Base-by-base conservation (phyloP, 2,329 filamentous ascomycete species). In the Chaetomiaceae sp. region DNA sequence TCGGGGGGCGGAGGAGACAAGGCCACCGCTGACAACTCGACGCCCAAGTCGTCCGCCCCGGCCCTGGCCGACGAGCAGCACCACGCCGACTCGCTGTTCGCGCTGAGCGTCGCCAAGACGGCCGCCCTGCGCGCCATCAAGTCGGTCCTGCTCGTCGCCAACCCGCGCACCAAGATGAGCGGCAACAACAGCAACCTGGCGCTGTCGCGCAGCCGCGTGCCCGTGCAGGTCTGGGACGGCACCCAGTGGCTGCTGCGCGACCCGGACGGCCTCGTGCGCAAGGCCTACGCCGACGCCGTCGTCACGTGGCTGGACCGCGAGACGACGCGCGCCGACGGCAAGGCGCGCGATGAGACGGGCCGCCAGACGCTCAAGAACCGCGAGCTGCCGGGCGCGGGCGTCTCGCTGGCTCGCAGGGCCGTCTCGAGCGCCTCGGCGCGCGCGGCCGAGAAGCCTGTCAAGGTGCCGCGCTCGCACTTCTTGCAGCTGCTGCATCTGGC, bases 181-280 rank as follows among this genome's bases (percentile, higher is more conserved):
- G 76, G 75, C 54, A 81, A 74, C 61, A 73, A 69, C 55, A 76
- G 75, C 54, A 81, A 74, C 61, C 75, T 72, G 42, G 78, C 78
- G 24, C 76, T 93, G 42, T 79, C 81, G 6, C 78, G 89, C 52
- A 87, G 84, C 62, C 79, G 75, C 33, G 86, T 94, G 1, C 83
- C 86, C 0, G 74, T 95, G 8, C 78, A 86, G 45, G 85, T 90
- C 0, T 98, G 93, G 93, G 90, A 97, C 65, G 88, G 88, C n/a
- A 95, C 90, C 0, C 88, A 96, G 51, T 95, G 88, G 87, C 78
- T 97, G 36, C 70, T 97, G 17, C 82, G 86, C 30, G 91, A 96
- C 59, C 75, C 80, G 1, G 84, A 90, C 58, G 80, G 80, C 26
- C 75, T 80, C 26, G 89, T 97, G 27, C 81, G 90, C 44, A 84